Base-by-base conservation (phyloP, 108 stramenopile species). In the Skeletonema potamos region DNA sequence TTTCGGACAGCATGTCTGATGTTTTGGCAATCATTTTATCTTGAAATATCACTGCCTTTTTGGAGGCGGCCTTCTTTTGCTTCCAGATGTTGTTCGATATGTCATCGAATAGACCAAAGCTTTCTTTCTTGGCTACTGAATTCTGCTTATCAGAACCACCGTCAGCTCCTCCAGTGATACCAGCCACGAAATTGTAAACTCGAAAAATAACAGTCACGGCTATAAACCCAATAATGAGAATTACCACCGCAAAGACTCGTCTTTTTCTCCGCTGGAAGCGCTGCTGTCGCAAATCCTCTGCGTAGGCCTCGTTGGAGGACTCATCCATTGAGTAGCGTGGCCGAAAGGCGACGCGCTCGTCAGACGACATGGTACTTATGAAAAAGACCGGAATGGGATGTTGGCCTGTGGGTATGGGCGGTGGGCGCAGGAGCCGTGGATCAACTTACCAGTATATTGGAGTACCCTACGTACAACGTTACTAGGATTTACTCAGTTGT, bases 41-140 rank as follows among this genome's bases (percentile, higher is more conserved):
- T 77, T 77, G 76, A 5, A 51, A 15, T 37, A 37, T 44, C 2
- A 64, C 44, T 30, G 51, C 17, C 34, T 28, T 46, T 48, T 59
- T 77, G 20, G 76, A 65, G 28, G 59, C 68, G 11, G 64, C 58
- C 48, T 69, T 64, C 43, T 72, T 36, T 44, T 27, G 18, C 8
- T 68, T 57, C 85, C 85, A 85, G 3, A 60, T 56, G 44, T 68
- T 55, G 63, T 66, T 41, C 0, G 74, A 7, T 44, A 85, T 82
- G 28, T 76, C 72, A 71, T 72, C 66, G 54, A 86, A 84, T 37
- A 83, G 81, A 0, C 80, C 85, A 69, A 57, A 66, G 54, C 68
- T 78, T 62, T 86, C 71, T 26, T 66, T 36, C 30, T 18, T 27
- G 0, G 69, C 76, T 3, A 46, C 9, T 54, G 62, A 17, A 8